phyloP scores from a whole-genome alignment of 495 filamentous ascomycete genomes.

The Xylaria acuta region DNA sequence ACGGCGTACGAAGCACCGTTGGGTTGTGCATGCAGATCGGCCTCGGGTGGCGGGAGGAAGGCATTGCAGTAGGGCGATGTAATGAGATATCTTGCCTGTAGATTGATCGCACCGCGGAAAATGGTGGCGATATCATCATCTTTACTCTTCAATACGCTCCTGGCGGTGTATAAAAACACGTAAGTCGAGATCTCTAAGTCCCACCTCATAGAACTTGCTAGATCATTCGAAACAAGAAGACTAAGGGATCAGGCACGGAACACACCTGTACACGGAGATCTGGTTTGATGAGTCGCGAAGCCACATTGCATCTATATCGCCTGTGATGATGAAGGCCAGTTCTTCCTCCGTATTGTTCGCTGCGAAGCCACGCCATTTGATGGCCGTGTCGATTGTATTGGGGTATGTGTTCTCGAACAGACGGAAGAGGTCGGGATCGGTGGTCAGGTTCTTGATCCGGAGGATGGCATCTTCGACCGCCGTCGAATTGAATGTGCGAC shows the following conservation, averaged over 20 bases:
- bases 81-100: conserved; percentile 64
- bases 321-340: conserved; percentile 68
- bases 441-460: conserved; percentile 53
- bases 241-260: too few species aligned
- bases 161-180: too few species aligned
- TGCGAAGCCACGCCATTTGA: conserved; percentile 66
- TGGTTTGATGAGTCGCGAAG: conserved; percentile 68
- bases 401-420: conserved; percentile 68
- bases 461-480: conserved; percentile 59
- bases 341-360: conserved; percentile 60
- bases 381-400: conserved; percentile 67
- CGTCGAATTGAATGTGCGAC: conserved; percentile 63
- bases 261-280: conserved; percentile 65
- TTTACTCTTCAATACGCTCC: conserved; percentile 59
- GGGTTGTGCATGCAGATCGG: conserved; percentile 50
- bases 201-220: too few species aligned
- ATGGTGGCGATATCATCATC: conserved; percentile 61
- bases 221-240: too few species aligned
- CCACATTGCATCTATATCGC: conserved; percentile 73
- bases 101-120: conserved; percentile 65
- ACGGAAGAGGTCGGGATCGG: conserved; percentile 64
- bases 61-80: conserved; percentile 66
- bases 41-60: conserved; percentile 66
- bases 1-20: conserved; percentile 50
- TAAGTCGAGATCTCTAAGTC: too few species aligned